These are phyloP conservation scores for Lumnitzera racemosa DNA, from an alignment of 345 rosid genomes.

Conservation along the genomic window DNA sequence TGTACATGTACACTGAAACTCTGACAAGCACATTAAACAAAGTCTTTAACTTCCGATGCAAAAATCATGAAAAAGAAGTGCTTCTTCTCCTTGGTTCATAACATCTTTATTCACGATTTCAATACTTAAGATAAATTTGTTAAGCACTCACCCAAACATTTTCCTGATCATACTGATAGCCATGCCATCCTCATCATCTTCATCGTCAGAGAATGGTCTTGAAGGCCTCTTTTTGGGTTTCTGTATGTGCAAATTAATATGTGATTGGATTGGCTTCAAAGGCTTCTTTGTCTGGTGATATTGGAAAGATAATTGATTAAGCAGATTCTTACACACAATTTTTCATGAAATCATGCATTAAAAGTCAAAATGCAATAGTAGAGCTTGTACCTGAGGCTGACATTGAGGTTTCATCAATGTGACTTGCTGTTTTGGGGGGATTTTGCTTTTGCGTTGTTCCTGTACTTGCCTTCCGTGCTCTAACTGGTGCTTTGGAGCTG, in stretches of 20 bases:
- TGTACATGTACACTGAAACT: too few species aligned
- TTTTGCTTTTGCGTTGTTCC: constrained; percentile 28
- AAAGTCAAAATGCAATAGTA: background rate
- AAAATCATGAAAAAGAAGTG: too few species aligned
- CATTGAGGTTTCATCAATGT: constrained; percentile 47
- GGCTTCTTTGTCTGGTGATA: constrained; percentile 40
- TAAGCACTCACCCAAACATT: too few species aligned
- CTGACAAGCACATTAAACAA: too few species aligned
- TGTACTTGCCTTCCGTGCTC: constrained; percentile 42
- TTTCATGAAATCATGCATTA: background rate
- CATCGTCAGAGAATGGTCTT: constrained; percentile 27
- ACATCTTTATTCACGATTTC: too few species aligned
- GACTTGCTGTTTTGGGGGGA: constrained; percentile 33
- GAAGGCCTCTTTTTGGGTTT: constrained; percentile 48
- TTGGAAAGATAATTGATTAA: constrained; percentile 1
- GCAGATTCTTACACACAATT: background rate
- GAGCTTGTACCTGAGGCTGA: constrained; percentile 2
- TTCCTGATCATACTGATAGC: constrained; percentile 25
- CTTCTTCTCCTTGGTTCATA: too few species aligned
- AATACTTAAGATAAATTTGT: too few species aligned
- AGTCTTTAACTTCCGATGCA: too few species aligned
- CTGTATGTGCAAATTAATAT: constrained; percentile 23
- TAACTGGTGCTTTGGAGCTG: constrained; percentile 34
- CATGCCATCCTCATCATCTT: constrained; percentile 27
- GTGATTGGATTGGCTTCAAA: constrained; percentile 32